Evolutionary conservation across 306 rosid genomes (phyloP), one percentile per base, ranked within the genome.

Genomic region (Comarum palustre): DNA sequence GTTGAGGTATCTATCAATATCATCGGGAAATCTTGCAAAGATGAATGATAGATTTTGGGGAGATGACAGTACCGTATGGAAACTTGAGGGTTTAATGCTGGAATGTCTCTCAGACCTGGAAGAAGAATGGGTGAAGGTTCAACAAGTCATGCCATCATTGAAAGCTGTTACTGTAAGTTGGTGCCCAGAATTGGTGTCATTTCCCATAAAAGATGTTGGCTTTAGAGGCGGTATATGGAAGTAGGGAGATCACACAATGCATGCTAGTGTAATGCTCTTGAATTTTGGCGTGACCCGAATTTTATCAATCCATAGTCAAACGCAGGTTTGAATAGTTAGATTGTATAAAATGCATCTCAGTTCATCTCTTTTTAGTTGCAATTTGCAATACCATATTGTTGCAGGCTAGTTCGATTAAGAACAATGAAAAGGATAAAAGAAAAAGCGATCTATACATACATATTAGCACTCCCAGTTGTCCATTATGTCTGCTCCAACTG

Each of bases 151-250:
- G 75, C 81, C 84, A 15, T 34, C 62, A 2, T 31, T 81, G 27
- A 31, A 72, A 46, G 57, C 68, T 34, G 68, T 76, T 34, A 51
- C 59, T 73, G 78, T 58, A 10, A 76, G 68, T 62, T 81, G 84
- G 84, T 76, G 81, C 41, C 81, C 84, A 0, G 81, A 76, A 61
- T 67, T 81, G 24, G 75, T 54, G 16, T 72, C 73, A 32, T 81
- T 76, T 46, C 75, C 81, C 11, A 8, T 73, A 59, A 63, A 76
- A 22, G 69, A 81, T 42, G 24, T 72, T 39, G 81, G 81, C 38
- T 81, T 76, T 42, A 72, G 45, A 66, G 84, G 81, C 31, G 75
- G 71, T 1, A 71, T 76, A 19, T 76, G 81, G 84, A 81, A 76
- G 81, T 29, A 72, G 55, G 84, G 61, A 68, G 72, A 76, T 50